These are phyloP conservation scores for Xerocomellus chrysenteron DNA, from an alignment of 768 basidiomycete species.

Conservation along the genomic window DNA sequence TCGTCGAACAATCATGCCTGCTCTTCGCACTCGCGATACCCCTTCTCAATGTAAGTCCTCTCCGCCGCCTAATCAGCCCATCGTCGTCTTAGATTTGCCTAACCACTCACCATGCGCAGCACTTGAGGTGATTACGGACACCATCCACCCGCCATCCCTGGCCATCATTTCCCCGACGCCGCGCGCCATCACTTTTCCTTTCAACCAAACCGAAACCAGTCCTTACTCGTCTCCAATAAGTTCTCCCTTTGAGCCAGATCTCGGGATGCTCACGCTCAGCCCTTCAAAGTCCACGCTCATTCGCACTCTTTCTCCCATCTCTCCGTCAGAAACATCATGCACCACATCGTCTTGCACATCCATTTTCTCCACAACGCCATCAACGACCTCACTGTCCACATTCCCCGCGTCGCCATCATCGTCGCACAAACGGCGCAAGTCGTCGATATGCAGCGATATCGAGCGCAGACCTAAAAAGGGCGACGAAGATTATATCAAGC, in stretches of 20 bases:
- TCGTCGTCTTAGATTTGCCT: slow-evolving; percentile 4
- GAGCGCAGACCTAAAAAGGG: slow-evolving; percentile 60
- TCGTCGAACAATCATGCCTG: slow-evolving; percentile 64
- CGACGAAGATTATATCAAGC: slow-evolving; percentile 81
- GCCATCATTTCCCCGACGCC: slow-evolving; percentile 62
- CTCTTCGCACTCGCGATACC: slow-evolving; percentile 76
- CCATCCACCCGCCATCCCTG: slow-evolving; percentile 51
- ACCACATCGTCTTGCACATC: slow-evolving; percentile 41
- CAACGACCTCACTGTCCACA: slow-evolving; percentile 33
- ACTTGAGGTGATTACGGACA: slow-evolving; percentile 76
- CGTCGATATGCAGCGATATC: slow-evolving; percentile 43
- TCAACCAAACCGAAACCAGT: slow-evolving; percentile 42
- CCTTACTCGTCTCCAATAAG: slow-evolving; percentile 65
- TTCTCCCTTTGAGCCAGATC: slow-evolving; percentile 76
- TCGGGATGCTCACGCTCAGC: slow-evolving; percentile 44
- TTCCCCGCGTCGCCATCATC: slow-evolving; percentile 34
- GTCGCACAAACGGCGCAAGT: slow-evolving; percentile 52
- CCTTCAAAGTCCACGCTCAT: slow-evolving; percentile 41
- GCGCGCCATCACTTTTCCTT: slow-evolving; percentile 49
- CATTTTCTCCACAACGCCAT: slow-evolving; percentile 40
- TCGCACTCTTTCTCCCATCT: slow-evolving; percentile 45
- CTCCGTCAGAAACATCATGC: slow-evolving; percentile 22
- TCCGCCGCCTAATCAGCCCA: background rate
- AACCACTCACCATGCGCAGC: slow-evolving; percentile 38
- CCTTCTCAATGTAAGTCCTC: slow-evolving; percentile 46